phyloP scores from a whole-genome alignment of 2,329 filamentous ascomycete species.

The Exophiala oligosperma region DNA sequence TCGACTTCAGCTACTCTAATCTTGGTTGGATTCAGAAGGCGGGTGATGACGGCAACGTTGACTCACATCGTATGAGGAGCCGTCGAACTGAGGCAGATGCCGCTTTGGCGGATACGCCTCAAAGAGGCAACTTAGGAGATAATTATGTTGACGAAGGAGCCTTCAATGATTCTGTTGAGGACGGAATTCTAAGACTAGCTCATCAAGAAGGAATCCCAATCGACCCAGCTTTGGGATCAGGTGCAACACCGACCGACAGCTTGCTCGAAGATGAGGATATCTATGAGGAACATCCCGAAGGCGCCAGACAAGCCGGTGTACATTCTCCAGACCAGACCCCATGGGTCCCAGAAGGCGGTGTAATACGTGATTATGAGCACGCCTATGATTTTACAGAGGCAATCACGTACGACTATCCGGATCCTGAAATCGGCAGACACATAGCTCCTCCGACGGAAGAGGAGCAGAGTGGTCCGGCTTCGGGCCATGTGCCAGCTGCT shows the following conservation, averaged over 20 bases:
- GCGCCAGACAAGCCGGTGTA: conserved; percentile 7
- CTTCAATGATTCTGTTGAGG: conserved; percentile 13
- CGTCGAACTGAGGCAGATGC: conserved; percentile 55
- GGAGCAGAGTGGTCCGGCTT: conserved; percentile 8
- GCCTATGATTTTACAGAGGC: conserved; percentile 35
- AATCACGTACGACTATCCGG: conserved; percentile 38
- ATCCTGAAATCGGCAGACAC: conserved; percentile 23
- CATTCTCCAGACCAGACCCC: conserved; percentile 8
- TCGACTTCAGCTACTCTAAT: conserved; percentile 90
- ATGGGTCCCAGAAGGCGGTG: conserved; percentile 31
- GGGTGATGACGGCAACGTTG: conserved; percentile 47
- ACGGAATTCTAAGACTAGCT: conserved; percentile 24
- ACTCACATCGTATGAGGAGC: conserved; percentile 47
- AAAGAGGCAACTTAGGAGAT: conserved; percentile 41
- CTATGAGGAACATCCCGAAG: conserved; percentile 29
- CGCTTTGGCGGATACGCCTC: conserved; percentile 40
- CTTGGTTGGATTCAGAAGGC: conserved; percentile 73
- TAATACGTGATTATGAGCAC: conserved; percentile 33
- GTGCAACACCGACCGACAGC: not conserved
- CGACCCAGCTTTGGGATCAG: conserved; percentile 40
- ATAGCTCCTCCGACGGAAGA: conserved; percentile 16
- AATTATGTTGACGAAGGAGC: conserved; percentile 45
- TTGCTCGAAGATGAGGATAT: conserved; percentile 26
- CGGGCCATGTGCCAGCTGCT: conserved; percentile 16
- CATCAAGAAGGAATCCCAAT: conserved; percentile 40